Evolutionary conservation across 2,329 filamentous ascomycete genomes (phyloP), one percentile per base, ranked within the genome.

Genomic region (Grosmannia huntii): DNA sequence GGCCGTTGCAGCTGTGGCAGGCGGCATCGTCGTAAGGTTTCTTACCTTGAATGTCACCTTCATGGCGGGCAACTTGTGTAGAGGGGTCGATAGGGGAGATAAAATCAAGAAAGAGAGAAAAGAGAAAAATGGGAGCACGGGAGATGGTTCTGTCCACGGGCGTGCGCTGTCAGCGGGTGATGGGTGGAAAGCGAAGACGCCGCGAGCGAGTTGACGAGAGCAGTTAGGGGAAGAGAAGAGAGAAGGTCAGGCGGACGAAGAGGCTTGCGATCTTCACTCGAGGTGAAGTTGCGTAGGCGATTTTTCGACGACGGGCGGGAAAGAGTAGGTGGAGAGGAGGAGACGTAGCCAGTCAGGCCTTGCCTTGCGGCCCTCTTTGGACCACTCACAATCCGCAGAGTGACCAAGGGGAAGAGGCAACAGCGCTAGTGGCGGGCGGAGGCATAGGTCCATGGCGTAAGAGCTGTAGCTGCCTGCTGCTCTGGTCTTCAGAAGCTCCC

Each of bases 11-110:
- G 33, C 23, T 12, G 6, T 27, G 28, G 46, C 14, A n/a, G 41
- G 21, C 54, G 27, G 11, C 12, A 51, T 44, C 41, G 36, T 19
- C 16, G 41, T 4, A 44, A 44, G 19, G 7, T 44, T 44, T 66
- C 76, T 62, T 74, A 83, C 81, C 76, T 82, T 81, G 72, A 84
- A 82, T 62, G 83, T 85, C 69, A 86, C 76, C 81, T 85, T 85
- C 83, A 86, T 86, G 70, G 67, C 79, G 77, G 73, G 71, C 72
- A 60, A 59, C 46, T 46, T 54, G 7, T 10, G 19, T 38, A 11
- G 52, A 27, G 52, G 33, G 52, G 52, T 36, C 23, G 44, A 21
- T 9, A 48, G 23, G 44, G 19, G 11, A 46, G 25, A 38, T 23
- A 41, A 36, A 54, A 54, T 4, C n/a, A 25, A 27, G 23, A 31